Percentiles rank a stretch among this genome's conserved stretches.
Conservation (phyloP, 2,329 filamentous ascomycete species). For the Fusarium goolgardi region DNA sequence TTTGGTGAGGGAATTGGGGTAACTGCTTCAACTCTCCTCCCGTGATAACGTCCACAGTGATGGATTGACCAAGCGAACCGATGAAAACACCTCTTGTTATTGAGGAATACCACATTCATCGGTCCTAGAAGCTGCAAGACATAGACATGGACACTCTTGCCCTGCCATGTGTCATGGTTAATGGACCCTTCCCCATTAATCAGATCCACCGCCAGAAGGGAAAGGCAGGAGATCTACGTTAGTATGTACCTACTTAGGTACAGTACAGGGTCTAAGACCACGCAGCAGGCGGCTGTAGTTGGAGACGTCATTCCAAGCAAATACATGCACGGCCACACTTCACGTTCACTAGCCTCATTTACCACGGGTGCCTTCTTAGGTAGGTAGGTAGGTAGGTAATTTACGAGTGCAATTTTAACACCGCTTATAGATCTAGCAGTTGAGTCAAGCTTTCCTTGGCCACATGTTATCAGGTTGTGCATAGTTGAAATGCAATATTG, state of each 20-base stretch:
- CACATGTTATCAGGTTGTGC: not conserved
- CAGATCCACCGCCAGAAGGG: conserved; percentile 6
- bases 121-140: conserved; percentile 5
- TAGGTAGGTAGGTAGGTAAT: no score
- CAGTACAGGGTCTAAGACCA: not conserved
- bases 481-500: not conserved
- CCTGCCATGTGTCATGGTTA: conserved; percentile 24
- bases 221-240: not conserved
- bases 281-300: conserved; percentile 2
- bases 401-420: not conserved
- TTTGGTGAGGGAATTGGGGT: not conserved
- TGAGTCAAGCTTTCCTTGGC: not conserved
- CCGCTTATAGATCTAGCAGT: not conserved
- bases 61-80: not conserved
- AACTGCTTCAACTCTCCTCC: not conserved
- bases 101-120: conserved; percentile 26
- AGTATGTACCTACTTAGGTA: not conserved
- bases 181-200: conserved; percentile 22
- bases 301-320: conserved; percentile 16
- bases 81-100: conserved; percentile 4
- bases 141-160: conserved; percentile 5
- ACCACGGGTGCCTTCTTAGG: not conserved
- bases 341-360: conserved; percentile 9
- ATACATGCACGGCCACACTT: conserved; percentile 21
- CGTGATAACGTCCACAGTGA: not conserved